Percentiles rank a stretch among this genome's conserved stretches.
Evolutionary conservation across 2,329 filamentous ascomycete species (phyloP).

Genomic region (Cordyceps tenuipes): DNA sequence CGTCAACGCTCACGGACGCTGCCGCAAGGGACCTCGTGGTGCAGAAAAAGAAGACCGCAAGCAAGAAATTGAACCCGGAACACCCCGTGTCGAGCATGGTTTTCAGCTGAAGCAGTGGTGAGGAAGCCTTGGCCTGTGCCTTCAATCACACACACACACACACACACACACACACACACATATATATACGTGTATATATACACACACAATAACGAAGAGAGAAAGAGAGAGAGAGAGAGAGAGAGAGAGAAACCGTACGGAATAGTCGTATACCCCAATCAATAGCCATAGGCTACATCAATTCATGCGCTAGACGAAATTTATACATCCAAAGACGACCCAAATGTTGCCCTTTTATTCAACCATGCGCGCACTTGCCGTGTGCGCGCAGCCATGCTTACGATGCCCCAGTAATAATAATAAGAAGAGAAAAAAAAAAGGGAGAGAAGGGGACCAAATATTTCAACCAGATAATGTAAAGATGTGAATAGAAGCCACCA

Average conservation of each 20-base stretch:
- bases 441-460: background rate
- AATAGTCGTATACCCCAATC: background rate
- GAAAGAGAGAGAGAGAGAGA: background rate
- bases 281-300: background rate
- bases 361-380: background rate
- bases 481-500: background rate
- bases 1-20: background rate
- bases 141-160: background rate
- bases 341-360: background rate
- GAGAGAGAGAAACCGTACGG: background rate
- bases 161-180: background rate
- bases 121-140: background rate
- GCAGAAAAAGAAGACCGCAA: background rate
- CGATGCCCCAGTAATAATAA: background rate
- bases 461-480: background rate
- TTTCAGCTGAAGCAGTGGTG: background rate
- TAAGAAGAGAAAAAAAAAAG: background rate
- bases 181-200: background rate
- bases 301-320: background rate
- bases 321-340: background rate
- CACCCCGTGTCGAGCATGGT: slow-evolving; percentile 1
- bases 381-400: background rate
- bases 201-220: background rate
- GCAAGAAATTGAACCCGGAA: background rate
- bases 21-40: background rate